Percentiles rank a stretch among this genome's conserved stretches.
phyloP scores from a whole-genome alignment of 805 yeast genomes.

The Wickerhamiella sergipiensis region DNA sequence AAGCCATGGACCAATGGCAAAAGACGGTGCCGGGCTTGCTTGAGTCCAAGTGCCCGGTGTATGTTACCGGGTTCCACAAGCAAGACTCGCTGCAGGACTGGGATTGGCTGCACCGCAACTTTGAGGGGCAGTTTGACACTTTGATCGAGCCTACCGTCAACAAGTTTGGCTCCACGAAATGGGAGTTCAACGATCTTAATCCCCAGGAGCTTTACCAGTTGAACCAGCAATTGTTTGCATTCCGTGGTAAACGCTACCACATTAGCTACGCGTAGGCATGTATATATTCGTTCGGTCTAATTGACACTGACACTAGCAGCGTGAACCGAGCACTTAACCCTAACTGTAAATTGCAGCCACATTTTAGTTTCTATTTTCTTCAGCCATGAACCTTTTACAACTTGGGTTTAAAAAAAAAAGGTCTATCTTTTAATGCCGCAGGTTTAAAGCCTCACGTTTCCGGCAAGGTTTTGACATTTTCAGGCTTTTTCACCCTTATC shows the following conservation, averaged over 20 bases:
- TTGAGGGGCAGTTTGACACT: conserved; percentile 61
- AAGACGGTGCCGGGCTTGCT: conserved; percentile 73
- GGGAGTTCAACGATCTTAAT: conserved; percentile 84
- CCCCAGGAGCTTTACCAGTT: conserved; percentile 91
- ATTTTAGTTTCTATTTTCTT: too few species aligned
- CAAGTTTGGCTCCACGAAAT: conserved; percentile 71
- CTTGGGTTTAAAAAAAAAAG: too few species aligned
- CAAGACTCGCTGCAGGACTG: conserved; percentile 58
- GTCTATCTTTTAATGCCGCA: too few species aligned
- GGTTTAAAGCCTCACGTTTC: too few species aligned
- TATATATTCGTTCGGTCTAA: not conserved
- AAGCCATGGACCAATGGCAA: conserved; percentile 66
- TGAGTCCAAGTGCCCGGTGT: conserved; percentile 87
- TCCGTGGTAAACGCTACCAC: conserved; percentile 94
- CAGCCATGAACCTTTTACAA: too few species aligned
- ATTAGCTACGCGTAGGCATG: conserved; percentile 22
- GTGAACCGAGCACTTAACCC: too few species aligned
- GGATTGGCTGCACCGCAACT: conserved; percentile 52
- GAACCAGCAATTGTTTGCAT: conserved; percentile 78
- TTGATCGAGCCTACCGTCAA: conserved; percentile 63
- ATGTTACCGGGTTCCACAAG: conserved; percentile 79
- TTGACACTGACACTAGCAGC: too few species aligned
- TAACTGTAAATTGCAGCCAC: too few species aligned
- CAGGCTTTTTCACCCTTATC: not conserved
- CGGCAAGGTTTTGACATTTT: too few species aligned